Percentiles rank a stretch among this genome's conserved stretches.
Evolutionary conservation across 352 stramenopile species (phyloP).

Genomic region (Phytophthora nicotianae): DNA sequence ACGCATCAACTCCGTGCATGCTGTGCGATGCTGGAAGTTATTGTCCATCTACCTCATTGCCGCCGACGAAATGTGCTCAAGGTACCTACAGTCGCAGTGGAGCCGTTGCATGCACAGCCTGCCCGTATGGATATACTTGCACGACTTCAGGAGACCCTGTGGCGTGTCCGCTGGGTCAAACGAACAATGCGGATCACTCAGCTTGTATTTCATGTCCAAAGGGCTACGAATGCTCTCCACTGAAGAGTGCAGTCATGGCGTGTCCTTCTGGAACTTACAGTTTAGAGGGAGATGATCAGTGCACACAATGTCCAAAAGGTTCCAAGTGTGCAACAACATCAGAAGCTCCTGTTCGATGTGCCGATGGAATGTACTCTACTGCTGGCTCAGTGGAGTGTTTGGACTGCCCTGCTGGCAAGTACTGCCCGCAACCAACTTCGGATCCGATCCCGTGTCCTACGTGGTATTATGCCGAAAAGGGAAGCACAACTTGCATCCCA

Average conservation of each 20-base stretch:
- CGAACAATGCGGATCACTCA: constrained; percentile 51
- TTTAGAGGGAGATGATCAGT: constrained; percentile 46
- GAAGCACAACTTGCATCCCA: constrained; percentile 46
- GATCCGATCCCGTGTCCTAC: constrained; percentile 42
- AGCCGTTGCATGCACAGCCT: constrained; percentile 46
- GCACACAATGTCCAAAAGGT: constrained; percentile 51
- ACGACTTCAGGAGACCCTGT: constrained; percentile 24
- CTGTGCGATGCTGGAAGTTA: constrained; percentile 44
- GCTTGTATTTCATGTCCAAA: constrained; percentile 50
- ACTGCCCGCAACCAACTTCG: constrained; percentile 49
- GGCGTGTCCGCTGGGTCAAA: constrained; percentile 46
- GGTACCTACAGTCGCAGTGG: constrained; percentile 47
- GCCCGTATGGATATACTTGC: constrained; percentile 56
- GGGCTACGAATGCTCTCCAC: constrained; percentile 46
- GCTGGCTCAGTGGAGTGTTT: constrained; percentile 42
- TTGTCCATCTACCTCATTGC: constrained; percentile 35
- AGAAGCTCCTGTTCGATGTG: constrained; percentile 40
- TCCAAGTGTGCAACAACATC: constrained; percentile 48
- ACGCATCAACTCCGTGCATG: constrained; percentile 26
- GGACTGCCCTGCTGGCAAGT: constrained; percentile 46
- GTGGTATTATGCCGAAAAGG: constrained; percentile 48
- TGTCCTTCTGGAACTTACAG: constrained; percentile 50
- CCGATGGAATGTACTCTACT: constrained; percentile 37
- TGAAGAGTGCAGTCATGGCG: constrained; percentile 11
- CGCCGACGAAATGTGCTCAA: constrained; percentile 37